These are phyloP conservation scores for Geotrichum bryndzae DNA, from an alignment of 1,139 yeast species.

Conservation along the genomic window DNA sequence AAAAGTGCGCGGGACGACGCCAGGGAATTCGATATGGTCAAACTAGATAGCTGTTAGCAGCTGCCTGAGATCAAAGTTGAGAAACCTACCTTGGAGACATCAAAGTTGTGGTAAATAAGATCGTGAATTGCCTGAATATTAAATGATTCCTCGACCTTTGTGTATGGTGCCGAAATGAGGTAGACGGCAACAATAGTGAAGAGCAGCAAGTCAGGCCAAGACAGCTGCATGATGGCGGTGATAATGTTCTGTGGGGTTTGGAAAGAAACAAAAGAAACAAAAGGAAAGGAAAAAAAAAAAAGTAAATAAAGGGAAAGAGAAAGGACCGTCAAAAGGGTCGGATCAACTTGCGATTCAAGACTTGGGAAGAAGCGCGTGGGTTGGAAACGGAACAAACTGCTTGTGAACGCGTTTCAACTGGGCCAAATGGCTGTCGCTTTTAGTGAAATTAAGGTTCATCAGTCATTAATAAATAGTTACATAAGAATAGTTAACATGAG, in stretches of 20 bases:
- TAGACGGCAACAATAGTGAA: conserved; percentile 32
- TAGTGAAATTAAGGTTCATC: background rate
- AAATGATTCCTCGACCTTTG: conserved; percentile 94
- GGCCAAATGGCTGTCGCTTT: background rate
- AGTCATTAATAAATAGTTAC: background rate
- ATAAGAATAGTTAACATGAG: background rate
- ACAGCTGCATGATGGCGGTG: conserved; percentile 20
- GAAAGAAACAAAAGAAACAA: too few relatives aligned
- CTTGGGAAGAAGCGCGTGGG: too few relatives aligned
- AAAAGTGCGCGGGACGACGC: conserved; percentile 84
- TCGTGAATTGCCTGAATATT: conserved; percentile 88
- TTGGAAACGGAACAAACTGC: too few relatives aligned
- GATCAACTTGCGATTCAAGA: conserved; percentile 4
- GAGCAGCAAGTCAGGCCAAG: conserved; percentile 22
- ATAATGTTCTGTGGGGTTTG: conserved; percentile 9
- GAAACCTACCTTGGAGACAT: conserved; percentile 21
- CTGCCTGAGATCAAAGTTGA: background rate
- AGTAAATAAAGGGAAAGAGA: background rate
- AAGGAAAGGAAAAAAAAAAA: conserved; percentile 1
- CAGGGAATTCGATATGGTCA: conserved; percentile 79
- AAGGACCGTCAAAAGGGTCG: background rate
- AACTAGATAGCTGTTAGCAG: conserved; percentile 38
- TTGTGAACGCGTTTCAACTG: background rate
- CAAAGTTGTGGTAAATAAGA: conserved; percentile 56
- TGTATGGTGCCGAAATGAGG: conserved; percentile 60